A percentile compares a stretch with the other conserved stretches of the same genome.
phyloP scores from a whole-genome alignment of 1,139 yeast species.

The Pneumocystis canis region DNA sequence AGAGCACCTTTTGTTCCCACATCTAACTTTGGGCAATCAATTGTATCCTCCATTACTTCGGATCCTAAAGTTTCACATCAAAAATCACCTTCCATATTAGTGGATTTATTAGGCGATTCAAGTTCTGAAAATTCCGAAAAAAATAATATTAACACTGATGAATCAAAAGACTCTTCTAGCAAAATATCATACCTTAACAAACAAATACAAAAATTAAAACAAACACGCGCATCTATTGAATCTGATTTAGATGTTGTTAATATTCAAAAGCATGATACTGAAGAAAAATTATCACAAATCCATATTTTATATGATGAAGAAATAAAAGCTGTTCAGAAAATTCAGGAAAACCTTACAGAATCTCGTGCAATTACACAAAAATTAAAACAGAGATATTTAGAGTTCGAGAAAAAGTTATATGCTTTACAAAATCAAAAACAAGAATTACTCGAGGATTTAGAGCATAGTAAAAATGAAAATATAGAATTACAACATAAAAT shows the following conservation, averaged over 20 bases:
- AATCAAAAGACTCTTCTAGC: slow-evolving; percentile 71
- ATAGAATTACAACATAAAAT: slow-evolving; percentile 51
- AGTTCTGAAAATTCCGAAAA: slow-evolving; percentile 28
- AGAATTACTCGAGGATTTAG: slow-evolving; percentile 44
- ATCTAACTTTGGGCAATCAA: slow-evolving; percentile 49
- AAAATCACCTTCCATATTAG: slow-evolving; percentile 11
- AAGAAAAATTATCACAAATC: slow-evolving; percentile 48
- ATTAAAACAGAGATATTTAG: slow-evolving; percentile 58
- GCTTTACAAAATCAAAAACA: slow-evolving; percentile 56
- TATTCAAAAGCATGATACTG: slow-evolving; percentile 54
- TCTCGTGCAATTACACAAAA: slow-evolving; percentile 59
- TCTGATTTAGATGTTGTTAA: slow-evolving; percentile 56
- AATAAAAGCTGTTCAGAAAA: slow-evolving; percentile 50
- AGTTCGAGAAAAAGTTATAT: slow-evolving; percentile 68
- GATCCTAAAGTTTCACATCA: slow-evolving; percentile 7
- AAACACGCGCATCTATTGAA: slow-evolving; percentile 60
- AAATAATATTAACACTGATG: slow-evolving; percentile 66
- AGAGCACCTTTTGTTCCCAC: slow-evolving; percentile 37
- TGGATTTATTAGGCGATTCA: slow-evolving; percentile 11
- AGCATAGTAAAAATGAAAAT: slow-evolving; percentile 53
- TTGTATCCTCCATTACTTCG: slow-evolving; percentile 19
- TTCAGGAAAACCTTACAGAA: slow-evolving; percentile 43
- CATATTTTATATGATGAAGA: slow-evolving; percentile 66
- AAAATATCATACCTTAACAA: slow-evolving; percentile 65
- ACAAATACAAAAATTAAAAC: slow-evolving; percentile 58